Conservation (phyloP, 441 rosid species). For the Isatis lusitanica region DNA sequence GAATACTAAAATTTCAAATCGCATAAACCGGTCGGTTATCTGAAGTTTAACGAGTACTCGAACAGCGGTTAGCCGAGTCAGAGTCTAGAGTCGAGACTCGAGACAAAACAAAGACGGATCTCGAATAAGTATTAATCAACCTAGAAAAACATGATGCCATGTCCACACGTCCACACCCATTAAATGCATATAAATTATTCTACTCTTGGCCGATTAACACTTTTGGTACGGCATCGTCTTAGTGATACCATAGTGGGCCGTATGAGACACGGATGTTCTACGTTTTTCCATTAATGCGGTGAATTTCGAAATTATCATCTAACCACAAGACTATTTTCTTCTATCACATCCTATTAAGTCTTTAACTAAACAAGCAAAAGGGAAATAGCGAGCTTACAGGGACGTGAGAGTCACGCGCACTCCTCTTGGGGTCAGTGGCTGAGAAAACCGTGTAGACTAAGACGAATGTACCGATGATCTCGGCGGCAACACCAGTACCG, state of each 20-base stretch:
- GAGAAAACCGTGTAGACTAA: constrained; percentile 88
- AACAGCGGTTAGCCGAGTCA: too few species aligned
- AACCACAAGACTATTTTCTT: neutral
- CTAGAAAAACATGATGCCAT: neutral
- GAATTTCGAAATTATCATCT: neutral
- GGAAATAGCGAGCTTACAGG: constrained; percentile 48
- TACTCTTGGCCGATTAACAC: neutral
- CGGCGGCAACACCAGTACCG: constrained; percentile 69
- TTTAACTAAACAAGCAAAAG: neutral
- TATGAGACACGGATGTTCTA: neutral
- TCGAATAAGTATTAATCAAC: neutral
- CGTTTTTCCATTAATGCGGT: constrained; percentile 6
- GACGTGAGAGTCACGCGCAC: constrained; percentile 84
- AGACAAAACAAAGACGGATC: neutral
- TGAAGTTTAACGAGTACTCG: neutral
- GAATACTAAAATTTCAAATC: neutral
- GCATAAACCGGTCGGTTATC: neutral
- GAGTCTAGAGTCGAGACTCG: too few species aligned
- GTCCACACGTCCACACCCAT: neutral
- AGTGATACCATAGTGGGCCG: neutral
- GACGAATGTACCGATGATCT: constrained; percentile 85
- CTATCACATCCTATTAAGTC: neutral
- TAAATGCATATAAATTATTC: neutral
- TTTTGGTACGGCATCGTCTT: neutral
- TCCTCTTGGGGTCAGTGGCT: constrained; percentile 94